A percentile compares a stretch with the other conserved stretches of the same genome.
Conservation (phyloP, 78 protist species). For the Trichosphaerium sp. region DNA sequence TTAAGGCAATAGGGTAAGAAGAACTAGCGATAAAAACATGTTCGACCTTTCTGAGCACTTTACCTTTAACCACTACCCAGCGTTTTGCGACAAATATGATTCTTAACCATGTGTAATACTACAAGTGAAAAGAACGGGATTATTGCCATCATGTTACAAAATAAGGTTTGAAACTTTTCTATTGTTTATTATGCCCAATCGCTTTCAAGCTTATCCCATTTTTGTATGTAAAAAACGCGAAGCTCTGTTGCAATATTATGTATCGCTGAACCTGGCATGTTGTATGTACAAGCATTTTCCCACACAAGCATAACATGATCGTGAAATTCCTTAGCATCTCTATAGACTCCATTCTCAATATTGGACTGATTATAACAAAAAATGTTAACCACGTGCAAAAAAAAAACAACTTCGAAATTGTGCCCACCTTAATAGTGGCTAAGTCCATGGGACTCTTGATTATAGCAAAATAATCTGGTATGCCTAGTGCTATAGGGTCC, state of each 20-base stretch:
- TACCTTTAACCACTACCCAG: too few species aligned
- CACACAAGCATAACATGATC: constrained; percentile 15
- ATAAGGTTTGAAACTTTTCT: too few species aligned
- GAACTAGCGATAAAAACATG: too few species aligned
- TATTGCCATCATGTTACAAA: too few species aligned
- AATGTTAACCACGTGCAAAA: neutral
- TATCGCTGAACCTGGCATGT: constrained; percentile 2
- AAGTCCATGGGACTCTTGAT: constrained; percentile 84
- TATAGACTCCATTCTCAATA: too few species aligned
- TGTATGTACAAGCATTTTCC: constrained; percentile 13
- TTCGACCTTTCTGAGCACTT: too few species aligned
- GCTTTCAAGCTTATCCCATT: too few species aligned
- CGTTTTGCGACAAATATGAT: too few species aligned
- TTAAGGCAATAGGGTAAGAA: too few species aligned
- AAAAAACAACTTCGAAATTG: constrained; percentile 6
- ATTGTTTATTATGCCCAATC: too few species aligned
- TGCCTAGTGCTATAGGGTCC: constrained; percentile 54
- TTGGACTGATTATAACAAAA: neutral
- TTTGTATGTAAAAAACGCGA: neutral
- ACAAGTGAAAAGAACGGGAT: too few species aligned
- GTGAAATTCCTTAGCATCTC: neutral
- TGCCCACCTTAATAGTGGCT: constrained; percentile 60
- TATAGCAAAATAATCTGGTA: constrained; percentile 64
- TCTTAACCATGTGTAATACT: too few species aligned
- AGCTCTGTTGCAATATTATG: neutral